These are phyloP conservation scores for Botryotinia narcissicola DNA, from an alignment of 2,329 filamentous ascomycete species.

Conservation along the genomic window DNA sequence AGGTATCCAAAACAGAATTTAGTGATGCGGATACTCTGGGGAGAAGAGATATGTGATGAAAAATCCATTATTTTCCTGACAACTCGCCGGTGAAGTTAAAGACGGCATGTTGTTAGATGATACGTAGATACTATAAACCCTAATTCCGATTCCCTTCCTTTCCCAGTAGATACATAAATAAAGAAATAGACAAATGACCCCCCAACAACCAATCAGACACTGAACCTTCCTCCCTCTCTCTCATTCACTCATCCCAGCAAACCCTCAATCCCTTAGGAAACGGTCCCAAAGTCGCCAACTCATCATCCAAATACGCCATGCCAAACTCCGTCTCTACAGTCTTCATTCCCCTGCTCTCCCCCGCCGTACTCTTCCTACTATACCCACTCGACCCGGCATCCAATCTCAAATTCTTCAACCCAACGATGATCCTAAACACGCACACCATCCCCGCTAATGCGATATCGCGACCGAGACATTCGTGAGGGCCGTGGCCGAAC, in stretches of 20 bases:
- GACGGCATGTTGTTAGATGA: not conserved
- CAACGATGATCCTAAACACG: conserved; percentile 34
- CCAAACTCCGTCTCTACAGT: conserved; percentile 22
- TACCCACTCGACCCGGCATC: conserved; percentile 39
- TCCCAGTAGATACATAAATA: not conserved
- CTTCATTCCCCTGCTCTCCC: conserved; percentile 30
- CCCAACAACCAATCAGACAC: not conserved
- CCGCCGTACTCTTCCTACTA: conserved; percentile 38
- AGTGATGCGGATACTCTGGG: not conserved
- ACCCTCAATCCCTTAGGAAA: conserved; percentile 44
- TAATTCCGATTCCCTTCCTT: not conserved
- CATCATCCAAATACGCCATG: conserved; percentile 61
- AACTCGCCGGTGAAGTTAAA: not conserved
- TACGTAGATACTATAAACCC: not conserved
- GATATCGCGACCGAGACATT: conserved; percentile 61
- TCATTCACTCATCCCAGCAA: conserved; percentile 31
- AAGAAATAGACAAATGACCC: not conserved
- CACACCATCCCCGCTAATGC: conserved; percentile 60
- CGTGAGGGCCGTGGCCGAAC: conserved; percentile 60
- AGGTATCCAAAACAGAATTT: not conserved
- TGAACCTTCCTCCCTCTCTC: too few relatives aligned
- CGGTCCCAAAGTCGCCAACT: conserved; percentile 57
- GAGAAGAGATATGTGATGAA: not conserved
- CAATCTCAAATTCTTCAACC: conserved; percentile 28
- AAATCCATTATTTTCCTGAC: not conserved